Percentiles rank a stretch among this genome's conserved stretches.
phyloP scores from a whole-genome alignment of 2,329 filamentous ascomycete genomes.

The Bipolaris oryzae region DNA sequence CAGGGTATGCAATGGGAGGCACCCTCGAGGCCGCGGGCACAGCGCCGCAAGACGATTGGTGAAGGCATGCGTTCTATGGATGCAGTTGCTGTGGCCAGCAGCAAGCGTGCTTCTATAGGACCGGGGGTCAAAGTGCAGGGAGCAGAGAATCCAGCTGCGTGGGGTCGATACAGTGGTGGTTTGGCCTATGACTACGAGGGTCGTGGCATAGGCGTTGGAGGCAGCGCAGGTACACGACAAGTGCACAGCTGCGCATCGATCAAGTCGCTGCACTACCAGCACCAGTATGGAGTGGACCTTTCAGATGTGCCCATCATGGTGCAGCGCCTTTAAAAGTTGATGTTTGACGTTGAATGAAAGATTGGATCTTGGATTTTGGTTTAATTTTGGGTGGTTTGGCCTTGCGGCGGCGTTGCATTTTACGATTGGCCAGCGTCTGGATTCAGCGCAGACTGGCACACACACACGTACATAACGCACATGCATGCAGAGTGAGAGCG shows the following conservation, averaged over 20 bases:
- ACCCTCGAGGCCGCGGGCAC: conserved; percentile 35
- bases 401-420: conserved; percentile 4
- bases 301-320: conserved; percentile 43
- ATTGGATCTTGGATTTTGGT: conserved; percentile 1
- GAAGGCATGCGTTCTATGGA: conserved; percentile 29
- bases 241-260: conserved; percentile 38
- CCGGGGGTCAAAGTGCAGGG: neutral
- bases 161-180: conserved; percentile 48
- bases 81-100: conserved; percentile 10
- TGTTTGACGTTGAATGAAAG: neutral
- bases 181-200: conserved; percentile 45
- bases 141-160: conserved; percentile 10
- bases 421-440: conserved; percentile 13
- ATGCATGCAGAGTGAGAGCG: conserved; percentile 10
- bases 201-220: conserved; percentile 41
- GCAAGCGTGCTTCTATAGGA: conserved; percentile 9
- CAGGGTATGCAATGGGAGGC: conserved; percentile 32
- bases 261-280: conserved; percentile 38
- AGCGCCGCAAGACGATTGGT: conserved; percentile 41
- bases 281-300: conserved; percentile 42
- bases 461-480: too few species aligned
- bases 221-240: conserved; percentile 46
- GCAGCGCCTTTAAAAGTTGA: conserved; percentile 20
- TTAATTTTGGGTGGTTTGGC: neutral
- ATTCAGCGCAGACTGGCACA: neutral